These are phyloP conservation scores for Metschnikowia proteae DNA, from an alignment of 805 yeast species.

Conservation along the genomic window DNA sequence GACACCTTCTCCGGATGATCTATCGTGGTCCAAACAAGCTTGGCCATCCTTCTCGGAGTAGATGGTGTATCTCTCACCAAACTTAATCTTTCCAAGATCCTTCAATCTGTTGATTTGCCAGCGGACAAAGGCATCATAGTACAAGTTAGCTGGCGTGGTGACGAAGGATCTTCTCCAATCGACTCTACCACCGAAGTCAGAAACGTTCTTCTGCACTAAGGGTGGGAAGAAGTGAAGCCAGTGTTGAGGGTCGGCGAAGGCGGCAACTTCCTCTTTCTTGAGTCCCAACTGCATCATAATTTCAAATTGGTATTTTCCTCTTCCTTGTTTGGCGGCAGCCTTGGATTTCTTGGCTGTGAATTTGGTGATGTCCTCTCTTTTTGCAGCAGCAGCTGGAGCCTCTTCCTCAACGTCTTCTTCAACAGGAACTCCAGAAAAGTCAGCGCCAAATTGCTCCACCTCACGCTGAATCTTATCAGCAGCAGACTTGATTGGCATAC, in stretches of 20 bases:
- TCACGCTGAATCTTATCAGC: constrained; percentile 95
- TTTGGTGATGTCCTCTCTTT: constrained; percentile 77
- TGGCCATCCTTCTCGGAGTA: constrained; percentile 98
- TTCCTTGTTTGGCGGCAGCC: constrained; percentile 90
- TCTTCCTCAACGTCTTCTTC: constrained; percentile 50
- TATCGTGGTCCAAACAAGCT: constrained; percentile 99
- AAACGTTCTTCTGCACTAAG: constrained; percentile 74
- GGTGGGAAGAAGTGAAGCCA: constrained; percentile 95
- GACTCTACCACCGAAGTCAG: constrained; percentile 82
- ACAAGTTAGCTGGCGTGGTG: constrained; percentile 93
- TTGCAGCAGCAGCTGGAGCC: constrained; percentile 30
- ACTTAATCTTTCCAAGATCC: constrained; percentile 86
- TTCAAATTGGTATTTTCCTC: constrained; percentile 91
- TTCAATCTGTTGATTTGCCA: constrained; percentile 94
- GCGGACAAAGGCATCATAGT: constrained; percentile 83
- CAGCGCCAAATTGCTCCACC: constrained; percentile 82
- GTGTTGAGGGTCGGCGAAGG: constrained; percentile 86
- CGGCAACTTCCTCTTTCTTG: constrained; percentile 72
- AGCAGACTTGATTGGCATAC: constrained; percentile 95
- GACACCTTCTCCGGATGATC: constrained; percentile 95
- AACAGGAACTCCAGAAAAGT: constrained; percentile 64
- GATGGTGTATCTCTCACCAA: constrained; percentile 96
- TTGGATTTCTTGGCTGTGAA: constrained; percentile 91
- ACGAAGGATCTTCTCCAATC: constrained; percentile 98
- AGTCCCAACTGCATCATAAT: constrained; percentile 95